Conservation (phyloP, 371 early-diverging fungal genomes). For the Haplosporangium sp. region DNA sequence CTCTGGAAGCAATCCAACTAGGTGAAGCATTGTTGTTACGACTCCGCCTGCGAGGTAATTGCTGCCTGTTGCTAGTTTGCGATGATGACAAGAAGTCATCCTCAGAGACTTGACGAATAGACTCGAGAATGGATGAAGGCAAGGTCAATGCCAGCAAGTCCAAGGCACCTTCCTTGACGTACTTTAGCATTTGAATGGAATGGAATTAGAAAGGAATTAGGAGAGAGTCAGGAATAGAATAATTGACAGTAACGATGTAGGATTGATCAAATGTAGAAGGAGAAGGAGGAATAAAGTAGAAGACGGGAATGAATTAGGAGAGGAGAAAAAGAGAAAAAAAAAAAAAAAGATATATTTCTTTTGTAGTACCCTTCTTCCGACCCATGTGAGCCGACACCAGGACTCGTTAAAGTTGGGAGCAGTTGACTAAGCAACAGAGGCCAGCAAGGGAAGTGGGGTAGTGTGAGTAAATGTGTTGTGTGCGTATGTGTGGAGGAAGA, state of each 20-base stretch:
- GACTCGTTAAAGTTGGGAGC: no score
- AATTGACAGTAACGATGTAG: background rate
- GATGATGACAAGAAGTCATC: conserved; percentile 43
- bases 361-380: no score
- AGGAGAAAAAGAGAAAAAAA: no score
- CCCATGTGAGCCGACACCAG: no score
- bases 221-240: background rate
- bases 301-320: background rate
- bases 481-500: no score
- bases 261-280: background rate
- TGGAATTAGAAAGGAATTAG: background rate
- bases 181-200: conserved; percentile 44
- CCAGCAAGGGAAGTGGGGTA: no score
- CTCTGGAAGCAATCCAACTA: conserved; percentile 21
- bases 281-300: background rate
- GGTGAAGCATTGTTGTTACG: conserved; percentile 8
- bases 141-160: conserved; percentile 40
- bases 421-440: no score
- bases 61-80: conserved; percentile 24
- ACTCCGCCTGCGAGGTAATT: conserved; percentile 23
- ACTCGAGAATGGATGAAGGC: conserved; percentile 42
- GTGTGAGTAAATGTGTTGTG: no score
- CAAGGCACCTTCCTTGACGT: conserved; percentile 53
- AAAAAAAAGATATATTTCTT: no score
- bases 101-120: conserved; percentile 52